Percentiles rank a stretch among this genome's conserved stretches.
Evolutionary conservation across 371 early-diverging fungal species (phyloP).

Genomic region (Mucor indicus): DNA sequence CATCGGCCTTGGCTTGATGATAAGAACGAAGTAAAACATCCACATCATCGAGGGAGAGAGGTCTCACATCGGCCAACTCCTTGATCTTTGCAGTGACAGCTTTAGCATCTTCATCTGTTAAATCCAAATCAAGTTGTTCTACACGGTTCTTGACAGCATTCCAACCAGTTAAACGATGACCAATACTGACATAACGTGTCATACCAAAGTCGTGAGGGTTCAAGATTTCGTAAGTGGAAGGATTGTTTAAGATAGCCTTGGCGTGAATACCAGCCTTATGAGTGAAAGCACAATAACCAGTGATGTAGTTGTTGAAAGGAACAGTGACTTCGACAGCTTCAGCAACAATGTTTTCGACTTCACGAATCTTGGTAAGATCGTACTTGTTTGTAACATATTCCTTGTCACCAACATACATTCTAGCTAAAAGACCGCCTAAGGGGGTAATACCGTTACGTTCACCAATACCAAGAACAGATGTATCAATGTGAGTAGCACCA

Average conservation of each 20-base stretch:
- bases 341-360: constrained; percentile 93
- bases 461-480: constrained; percentile 95
- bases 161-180: constrained; percentile 97
- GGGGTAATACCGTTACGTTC: constrained; percentile 98
- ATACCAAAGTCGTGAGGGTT: constrained; percentile 96
- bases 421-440: constrained; percentile 89
- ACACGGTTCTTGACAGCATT: constrained; percentile 97
- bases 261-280: constrained; percentile 99
- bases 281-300: constrained; percentile 96
- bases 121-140: constrained; percentile 77
- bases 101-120: constrained; percentile 91
- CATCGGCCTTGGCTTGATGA: constrained; percentile 27
- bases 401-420: constrained; percentile 91
- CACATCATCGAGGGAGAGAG: constrained; percentile 87
- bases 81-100: constrained; percentile 91
- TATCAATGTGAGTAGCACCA: constrained; percentile 97
- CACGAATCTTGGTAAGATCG: constrained; percentile 85
- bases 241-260: constrained; percentile 97
- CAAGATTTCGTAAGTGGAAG: constrained; percentile 94
- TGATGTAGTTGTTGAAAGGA: constrained; percentile 98
- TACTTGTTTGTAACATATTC: constrained; percentile 91
- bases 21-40: constrained; percentile 50
- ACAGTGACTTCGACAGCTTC: constrained; percentile 92
- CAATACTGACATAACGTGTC: constrained; percentile 95
- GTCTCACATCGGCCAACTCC: constrained; percentile 89